Evolutionary conservation across 169 alveolate genomes (phyloP).

Genomic region (Perkinsus olseni): DNA sequence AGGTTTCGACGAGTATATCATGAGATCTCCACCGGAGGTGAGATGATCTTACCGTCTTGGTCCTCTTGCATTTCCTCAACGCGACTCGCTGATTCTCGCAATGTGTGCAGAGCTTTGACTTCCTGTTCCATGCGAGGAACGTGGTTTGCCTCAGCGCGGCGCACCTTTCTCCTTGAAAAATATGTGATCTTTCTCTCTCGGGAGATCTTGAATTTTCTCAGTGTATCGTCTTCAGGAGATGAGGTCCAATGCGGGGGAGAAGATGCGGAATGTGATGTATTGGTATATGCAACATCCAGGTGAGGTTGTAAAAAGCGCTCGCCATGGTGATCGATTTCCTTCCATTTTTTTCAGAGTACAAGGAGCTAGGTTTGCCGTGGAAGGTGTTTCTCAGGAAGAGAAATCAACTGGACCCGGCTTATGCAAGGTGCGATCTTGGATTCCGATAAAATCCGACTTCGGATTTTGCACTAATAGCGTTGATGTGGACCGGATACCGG

Average conservation of each 20-base stretch:
- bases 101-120: too few relatives aligned
- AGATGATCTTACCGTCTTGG: neutral
- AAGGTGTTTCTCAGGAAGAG: slow-evolving; percentile 19
- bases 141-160: too few relatives aligned
- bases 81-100: too few relatives aligned
- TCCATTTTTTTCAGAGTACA: neutral
- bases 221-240: slow-evolving; percentile 32
- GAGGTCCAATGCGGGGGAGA: slow-evolving; percentile 67
- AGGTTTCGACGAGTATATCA: slow-evolving; percentile 68
- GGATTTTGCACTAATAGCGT: neutral
- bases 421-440: neutral
- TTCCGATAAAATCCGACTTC: neutral
- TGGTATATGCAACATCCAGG: slow-evolving; percentile 50
- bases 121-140: too few relatives aligned
- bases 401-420: neutral
- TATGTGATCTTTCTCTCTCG: neutral
- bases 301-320: neutral
- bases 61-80: neutral
- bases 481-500: too few relatives aligned
- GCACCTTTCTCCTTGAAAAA: too few relatives aligned
- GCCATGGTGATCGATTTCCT: neutral
- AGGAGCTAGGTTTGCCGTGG: slow-evolving; percentile 35
- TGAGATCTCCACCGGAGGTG: slow-evolving; percentile 65
- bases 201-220: neutral
- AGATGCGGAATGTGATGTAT: slow-evolving; percentile 60